These are phyloP conservation scores for Calonectria fujianensis DNA, from an alignment of 2,329 filamentous ascomycete genomes.

Conservation along the genomic window DNA sequence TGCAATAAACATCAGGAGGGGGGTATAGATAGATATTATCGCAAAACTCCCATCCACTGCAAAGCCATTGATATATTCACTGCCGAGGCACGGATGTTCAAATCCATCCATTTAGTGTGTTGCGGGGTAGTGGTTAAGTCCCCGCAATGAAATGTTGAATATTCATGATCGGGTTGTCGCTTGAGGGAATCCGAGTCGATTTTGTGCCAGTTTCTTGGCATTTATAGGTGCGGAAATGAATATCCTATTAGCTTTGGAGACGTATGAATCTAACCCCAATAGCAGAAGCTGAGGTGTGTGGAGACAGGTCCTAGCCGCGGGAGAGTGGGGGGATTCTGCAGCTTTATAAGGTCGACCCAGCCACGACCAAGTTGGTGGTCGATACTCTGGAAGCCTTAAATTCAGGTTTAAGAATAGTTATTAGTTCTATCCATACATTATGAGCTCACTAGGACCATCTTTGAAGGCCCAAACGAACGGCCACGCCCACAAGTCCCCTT, in stretches of 20 bases:
- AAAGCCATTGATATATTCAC: background rate
- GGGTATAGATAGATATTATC: conserved; percentile 23
- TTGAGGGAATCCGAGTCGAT: conserved; percentile 31
- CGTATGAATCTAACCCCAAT: background rate
- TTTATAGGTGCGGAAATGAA: conserved; percentile 33
- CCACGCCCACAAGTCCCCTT: conserved; percentile 49
- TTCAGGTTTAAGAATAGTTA: background rate
- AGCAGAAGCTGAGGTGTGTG: background rate
- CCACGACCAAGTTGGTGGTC: background rate
- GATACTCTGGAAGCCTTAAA: background rate
- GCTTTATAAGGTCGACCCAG: conserved; percentile 14
- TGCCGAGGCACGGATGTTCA: conserved; percentile 35
- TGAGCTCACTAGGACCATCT: conserved; percentile 52
- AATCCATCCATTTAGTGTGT: conserved; percentile 19
- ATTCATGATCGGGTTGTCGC: conserved; percentile 24
- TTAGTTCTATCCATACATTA: conserved; percentile 21
- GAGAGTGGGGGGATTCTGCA: background rate
- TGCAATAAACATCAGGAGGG: background rate
- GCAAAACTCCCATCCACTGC: background rate
- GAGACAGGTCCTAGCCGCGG: background rate
- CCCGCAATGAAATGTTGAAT: conserved; percentile 26
- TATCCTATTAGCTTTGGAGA: conserved; percentile 17
- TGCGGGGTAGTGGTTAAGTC: conserved; percentile 26
- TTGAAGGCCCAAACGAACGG: conserved; percentile 44
- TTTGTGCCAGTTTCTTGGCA: background rate